Evolutionary conservation across 805 yeast species (phyloP).

Genomic region (Starmerella scarabaei): DNA sequence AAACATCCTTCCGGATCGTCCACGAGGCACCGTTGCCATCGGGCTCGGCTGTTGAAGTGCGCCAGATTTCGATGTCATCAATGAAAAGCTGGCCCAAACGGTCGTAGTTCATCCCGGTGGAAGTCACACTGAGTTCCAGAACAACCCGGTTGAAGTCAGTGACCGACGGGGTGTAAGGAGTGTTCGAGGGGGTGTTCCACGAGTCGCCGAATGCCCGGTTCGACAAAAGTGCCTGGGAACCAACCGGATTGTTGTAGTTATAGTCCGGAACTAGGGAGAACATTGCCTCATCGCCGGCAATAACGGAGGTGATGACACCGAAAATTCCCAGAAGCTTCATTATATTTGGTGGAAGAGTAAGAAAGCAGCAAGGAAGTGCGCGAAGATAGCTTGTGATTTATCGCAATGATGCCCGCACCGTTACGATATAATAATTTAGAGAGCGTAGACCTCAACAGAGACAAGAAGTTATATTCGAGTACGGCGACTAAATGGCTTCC

Average conservation of each 20-base stretch:
- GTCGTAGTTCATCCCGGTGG: conserved; percentile 30
- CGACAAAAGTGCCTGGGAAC: conserved; percentile 13
- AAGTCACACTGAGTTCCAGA: conserved; percentile 25
- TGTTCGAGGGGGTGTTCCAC: conserved; percentile 26
- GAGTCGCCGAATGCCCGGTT: conserved; percentile 27
- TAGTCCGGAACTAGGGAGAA: conserved; percentile 7
- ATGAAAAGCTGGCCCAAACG: conserved; percentile 28
- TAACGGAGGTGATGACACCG: background rate
- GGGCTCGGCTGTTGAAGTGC: conserved; percentile 79
- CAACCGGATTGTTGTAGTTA: conserved; percentile 11
- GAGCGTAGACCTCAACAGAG: no score
- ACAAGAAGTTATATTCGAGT: no score
- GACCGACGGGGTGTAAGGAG: conserved; percentile 25
- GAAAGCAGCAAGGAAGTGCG: conserved; percentile 51
- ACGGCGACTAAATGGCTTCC: no score
- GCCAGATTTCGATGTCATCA: conserved; percentile 57
- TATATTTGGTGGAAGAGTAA: no score
- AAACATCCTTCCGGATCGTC: conserved; percentile 53
- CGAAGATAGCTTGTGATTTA: conserved; percentile 51
- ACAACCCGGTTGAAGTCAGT: conserved; percentile 28
- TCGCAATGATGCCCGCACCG: conserved; percentile 53
- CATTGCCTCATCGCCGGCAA: conserved; percentile 9
- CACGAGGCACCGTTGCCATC: conserved; percentile 37
- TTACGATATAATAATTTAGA: no score
- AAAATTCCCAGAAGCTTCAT: background rate